Conservation (phyloP, 305 asterid species). For the Fraxinus greggii region DNA sequence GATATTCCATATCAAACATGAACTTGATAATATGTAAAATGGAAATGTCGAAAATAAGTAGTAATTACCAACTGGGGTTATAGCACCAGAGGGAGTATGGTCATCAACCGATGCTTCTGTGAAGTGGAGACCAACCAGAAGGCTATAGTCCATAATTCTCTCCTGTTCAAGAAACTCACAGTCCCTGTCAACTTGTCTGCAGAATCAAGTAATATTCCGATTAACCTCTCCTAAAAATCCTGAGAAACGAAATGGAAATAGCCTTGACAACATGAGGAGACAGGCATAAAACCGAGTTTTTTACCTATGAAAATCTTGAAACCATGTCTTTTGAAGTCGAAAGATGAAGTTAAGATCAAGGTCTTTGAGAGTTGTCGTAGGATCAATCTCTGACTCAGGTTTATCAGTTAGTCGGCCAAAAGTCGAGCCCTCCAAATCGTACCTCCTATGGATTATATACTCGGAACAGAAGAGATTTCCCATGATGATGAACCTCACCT, state of each 20-base stretch:
- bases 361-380: conserved; percentile 92
- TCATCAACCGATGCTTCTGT: conserved; percentile 52
- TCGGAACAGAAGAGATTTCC: conserved; percentile 81
- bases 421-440: conserved; percentile 88
- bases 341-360: conserved; percentile 88
- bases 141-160: conserved; percentile 92
- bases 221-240: not conserved
- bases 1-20: not conserved
- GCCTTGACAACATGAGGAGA: not conserved
- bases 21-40: not conserved
- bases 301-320: conserved; percentile 80
- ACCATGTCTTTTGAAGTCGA: conserved; percentile 79
- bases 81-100: conserved; percentile 44
- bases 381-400: conserved; percentile 87
- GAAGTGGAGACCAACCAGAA: conserved; percentile 83
- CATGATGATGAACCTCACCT: conserved; percentile 92
- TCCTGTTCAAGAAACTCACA: conserved; percentile 89
- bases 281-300: not conserved
- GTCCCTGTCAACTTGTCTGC: conserved; percentile 89
- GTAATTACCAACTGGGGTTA: conserved; percentile 54
- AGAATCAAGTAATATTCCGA: not conserved
- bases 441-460: conserved; percentile 68
- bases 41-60: not conserved
- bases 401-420: conserved; percentile 91
- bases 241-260: not conserved